phyloP scores from a whole-genome alignment of 306 rosid species.

The Cotoneaster glaucophyllus region DNA sequence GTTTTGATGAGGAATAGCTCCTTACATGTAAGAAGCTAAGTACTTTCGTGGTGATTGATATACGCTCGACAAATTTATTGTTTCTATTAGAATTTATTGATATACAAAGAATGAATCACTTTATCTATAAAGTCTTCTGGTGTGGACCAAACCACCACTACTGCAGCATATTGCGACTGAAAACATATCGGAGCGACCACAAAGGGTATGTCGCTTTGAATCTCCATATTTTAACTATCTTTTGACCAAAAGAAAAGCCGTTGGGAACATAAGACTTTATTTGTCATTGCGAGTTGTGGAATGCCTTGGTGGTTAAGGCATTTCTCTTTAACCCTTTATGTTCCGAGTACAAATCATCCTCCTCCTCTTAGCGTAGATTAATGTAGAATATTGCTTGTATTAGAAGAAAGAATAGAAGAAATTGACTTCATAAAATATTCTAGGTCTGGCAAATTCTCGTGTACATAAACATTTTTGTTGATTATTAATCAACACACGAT shows the following conservation, averaged over 20 bases:
- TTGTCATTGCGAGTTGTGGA: too few species aligned
- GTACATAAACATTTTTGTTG: too few species aligned
- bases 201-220: constrained; percentile 1
- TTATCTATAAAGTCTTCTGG: not conserved
- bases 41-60: not conserved
- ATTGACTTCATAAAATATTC: not conserved
- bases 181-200: not conserved
- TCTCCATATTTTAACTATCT: not conserved
- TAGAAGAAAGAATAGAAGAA: not conserved
- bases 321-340: too few species aligned
- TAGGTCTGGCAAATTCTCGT: not conserved
- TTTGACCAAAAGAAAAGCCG: not conserved
- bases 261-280: too few species aligned
- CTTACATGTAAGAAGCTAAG: not conserved
- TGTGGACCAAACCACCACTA: not conserved
- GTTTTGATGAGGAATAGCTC: not conserved
- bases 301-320: too few species aligned
- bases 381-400: too few species aligned
- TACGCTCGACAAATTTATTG: not conserved
- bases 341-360: too few species aligned
- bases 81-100: not conserved
- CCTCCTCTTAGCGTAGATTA: too few species aligned
- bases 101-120: not conserved
- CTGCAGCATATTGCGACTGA: too few species aligned
- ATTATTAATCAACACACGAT: not conserved